These are phyloP conservation scores for Fusarium sublunatum DNA, from an alignment of 2,329 filamentous ascomycete genomes.

Conservation along the genomic window DNA sequence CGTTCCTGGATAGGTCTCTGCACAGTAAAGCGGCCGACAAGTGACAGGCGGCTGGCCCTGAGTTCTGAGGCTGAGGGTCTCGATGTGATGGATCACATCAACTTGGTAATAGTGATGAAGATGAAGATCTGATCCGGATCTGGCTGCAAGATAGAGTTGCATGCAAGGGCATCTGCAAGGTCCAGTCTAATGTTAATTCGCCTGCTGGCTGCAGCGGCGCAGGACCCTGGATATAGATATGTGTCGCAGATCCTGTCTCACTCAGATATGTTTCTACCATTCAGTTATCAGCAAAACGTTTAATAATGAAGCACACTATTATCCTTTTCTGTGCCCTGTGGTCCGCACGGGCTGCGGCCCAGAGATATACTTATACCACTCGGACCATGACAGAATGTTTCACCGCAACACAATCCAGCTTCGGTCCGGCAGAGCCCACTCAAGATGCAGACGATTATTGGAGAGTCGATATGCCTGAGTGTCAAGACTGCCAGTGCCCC, in stretches of 20 bases:
- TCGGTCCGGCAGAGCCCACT: slow-evolving; percentile 40
- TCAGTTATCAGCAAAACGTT: neutral
- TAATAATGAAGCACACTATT: slow-evolving; percentile 35
- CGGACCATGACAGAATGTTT: slow-evolving; percentile 43
- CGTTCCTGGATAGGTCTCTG: slow-evolving; percentile 8
- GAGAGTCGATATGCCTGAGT: slow-evolving; percentile 44
- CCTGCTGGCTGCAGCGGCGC: neutral
- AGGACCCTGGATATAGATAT: slow-evolving; percentile 35
- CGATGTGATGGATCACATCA: slow-evolving; percentile 9
- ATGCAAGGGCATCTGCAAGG: slow-evolving; percentile 35
- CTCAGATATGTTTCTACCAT: slow-evolving; percentile 15
- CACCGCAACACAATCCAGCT: slow-evolving; percentile 38
- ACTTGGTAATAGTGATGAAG: slow-evolving; percentile 3
- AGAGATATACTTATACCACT: slow-evolving; percentile 44
- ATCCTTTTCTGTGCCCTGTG: slow-evolving; percentile 21
- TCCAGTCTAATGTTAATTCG: slow-evolving; percentile 24
- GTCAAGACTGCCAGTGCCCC: slow-evolving; percentile 38
- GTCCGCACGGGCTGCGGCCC: slow-evolving; percentile 26
- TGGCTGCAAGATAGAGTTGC: slow-evolving; percentile 33
- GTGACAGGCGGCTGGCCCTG: slow-evolving; percentile 19
- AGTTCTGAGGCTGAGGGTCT: slow-evolving; percentile 10
- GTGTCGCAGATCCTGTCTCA: slow-evolving; percentile 38
- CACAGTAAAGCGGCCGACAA: neutral
- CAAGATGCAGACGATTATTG: slow-evolving; percentile 38
- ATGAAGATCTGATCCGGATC: slow-evolving; percentile 14